Percentiles rank a stretch among this genome's conserved stretches.
Evolutionary conservation across 305 asterid species (phyloP).

Genomic region (Rubia balearica): DNA sequence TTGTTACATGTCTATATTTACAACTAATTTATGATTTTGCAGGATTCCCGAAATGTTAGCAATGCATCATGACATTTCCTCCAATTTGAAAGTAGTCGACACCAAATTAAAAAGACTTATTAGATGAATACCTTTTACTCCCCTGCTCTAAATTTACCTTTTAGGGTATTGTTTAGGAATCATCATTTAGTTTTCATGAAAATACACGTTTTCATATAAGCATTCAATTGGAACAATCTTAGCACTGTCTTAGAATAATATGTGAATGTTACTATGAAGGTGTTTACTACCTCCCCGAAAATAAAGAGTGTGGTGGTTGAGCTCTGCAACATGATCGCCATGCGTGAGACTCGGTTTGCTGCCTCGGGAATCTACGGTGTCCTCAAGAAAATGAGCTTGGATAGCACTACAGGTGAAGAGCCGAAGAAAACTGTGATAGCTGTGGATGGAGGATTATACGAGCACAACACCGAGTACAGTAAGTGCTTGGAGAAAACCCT

Average conservation of each 20-base stretch:
- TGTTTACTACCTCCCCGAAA: conserved; percentile 51
- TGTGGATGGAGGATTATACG: conserved; percentile 78
- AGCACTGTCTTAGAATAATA: not conserved
- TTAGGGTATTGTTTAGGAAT: not conserved
- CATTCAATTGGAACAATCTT: not conserved
- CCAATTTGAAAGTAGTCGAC: conserved; percentile 63
- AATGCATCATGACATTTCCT: conserved; percentile 74
- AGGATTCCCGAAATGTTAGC: conserved; percentile 92
- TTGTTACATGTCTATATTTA: not conserved
- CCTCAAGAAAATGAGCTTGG: conserved; percentile 70
- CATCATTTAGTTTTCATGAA: not conserved
- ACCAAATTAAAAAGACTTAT: conserved; percentile 40
- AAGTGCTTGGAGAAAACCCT: conserved; percentile 62
- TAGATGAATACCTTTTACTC: conserved; percentile 42
- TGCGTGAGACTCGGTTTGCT: conserved; percentile 81
- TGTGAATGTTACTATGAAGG: conserved; percentile 24
- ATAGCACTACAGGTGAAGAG: conserved; percentile 26
- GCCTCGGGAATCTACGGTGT: conserved; percentile 70
- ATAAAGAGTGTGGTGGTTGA: conserved; percentile 52
- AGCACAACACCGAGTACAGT: conserved; percentile 66
- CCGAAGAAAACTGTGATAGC: conserved; percentile 50
- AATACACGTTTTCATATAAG: no score
- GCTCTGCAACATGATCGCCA: conserved; percentile 65
- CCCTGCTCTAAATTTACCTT: not conserved
- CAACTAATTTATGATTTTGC: conserved; percentile 15